Evolutionary conservation across 495 filamentous ascomycete species (phyloP), one percentile per base, ranked within the genome.

Genomic region (Apodospora peruviana): DNA sequence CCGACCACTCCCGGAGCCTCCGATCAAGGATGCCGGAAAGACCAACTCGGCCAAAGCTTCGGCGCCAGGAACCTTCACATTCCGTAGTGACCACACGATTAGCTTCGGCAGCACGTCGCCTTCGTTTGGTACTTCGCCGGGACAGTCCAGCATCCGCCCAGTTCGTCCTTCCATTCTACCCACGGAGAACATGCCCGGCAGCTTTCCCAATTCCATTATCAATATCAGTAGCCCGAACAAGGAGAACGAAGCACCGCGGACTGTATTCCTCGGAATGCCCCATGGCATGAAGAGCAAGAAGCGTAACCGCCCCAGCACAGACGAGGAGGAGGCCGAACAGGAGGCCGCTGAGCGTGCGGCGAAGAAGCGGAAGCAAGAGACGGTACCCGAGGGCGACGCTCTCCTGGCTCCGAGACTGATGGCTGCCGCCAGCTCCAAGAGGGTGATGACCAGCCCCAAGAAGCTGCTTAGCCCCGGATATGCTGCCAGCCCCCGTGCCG

Each of bases 271-370:
- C 16, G 41, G 57, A 12, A 70, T 86, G 25, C 75, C 83, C 4
- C 84, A 89, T 56, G 86, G 86, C 25, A 80, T 90, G 58, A 59
- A 67, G 3, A 88, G 85, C 68, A 88, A 90, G 72, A 89, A 88
- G 70, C 75, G 85, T 39, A 76, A 76, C 47, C 76, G 81, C 14
- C 72, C 70, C 22, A 69, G 58, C 41, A 69, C 64, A 22, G 74
- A 78, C 52, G 77, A 78, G 50, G 70, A 75, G 24, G 70, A 74
- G 25, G 56, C 55, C 12, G 68, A 70, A 24, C 61, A 68, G 35
- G 69, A 73, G 46, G 70, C 56, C 7, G 54, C 51, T 11, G 61
- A 69, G 45, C 67, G 71, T 25, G 66, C 61, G 5, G 52, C 57
- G 7, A 76, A 77, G 60, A 79, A 79, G 59, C 68, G 68, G 40